Conservation (phyloP, 73 alveolate genomes). For the Paramecium biaurelia region DNA sequence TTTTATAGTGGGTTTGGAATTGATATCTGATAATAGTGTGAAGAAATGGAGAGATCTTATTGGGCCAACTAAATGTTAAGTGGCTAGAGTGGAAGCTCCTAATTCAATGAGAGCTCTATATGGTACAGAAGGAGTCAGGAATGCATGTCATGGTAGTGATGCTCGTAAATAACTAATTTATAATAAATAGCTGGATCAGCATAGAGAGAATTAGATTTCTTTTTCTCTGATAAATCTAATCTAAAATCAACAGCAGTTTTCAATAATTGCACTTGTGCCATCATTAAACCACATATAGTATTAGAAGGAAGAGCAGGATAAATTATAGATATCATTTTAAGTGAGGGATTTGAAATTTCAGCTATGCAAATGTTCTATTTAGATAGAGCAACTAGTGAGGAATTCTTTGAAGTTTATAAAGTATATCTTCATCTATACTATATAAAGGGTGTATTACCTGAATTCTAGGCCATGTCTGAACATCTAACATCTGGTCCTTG, state of each 20-base stretch:
- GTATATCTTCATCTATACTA: neutral
- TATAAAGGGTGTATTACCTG: conserved; percentile 92
- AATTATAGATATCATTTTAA: conserved; percentile 85
- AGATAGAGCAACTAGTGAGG: conserved; percentile 93
- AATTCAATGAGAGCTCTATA: conserved; percentile 88
- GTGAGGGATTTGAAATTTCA: conserved; percentile 97
- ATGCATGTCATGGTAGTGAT: conserved; percentile 95
- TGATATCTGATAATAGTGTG: conserved; percentile 89
- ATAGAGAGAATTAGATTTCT: conserved; percentile 85
- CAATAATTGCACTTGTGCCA: conserved; percentile 92
- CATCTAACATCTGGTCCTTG: conserved; percentile 93
- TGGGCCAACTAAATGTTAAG: conserved; percentile 89
- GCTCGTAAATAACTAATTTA: conserved; percentile 54
- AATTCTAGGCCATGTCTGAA: conserved; percentile 88
- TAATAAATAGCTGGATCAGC: conserved; percentile 77
- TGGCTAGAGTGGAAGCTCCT: conserved; percentile 93
- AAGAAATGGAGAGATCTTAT: conserved; percentile 87
- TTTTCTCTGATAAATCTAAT: conserved; percentile 76
- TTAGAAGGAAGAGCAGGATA: conserved; percentile 88
- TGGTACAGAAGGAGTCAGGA: conserved; percentile 95
- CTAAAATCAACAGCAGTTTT: conserved; percentile 79
- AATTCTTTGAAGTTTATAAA: conserved; percentile 94
- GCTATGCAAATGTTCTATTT: conserved; percentile 90
- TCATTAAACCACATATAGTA: conserved; percentile 94
- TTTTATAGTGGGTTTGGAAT: conserved; percentile 93